Evolutionary conservation across 371 early-diverging fungal species (phyloP), one percentile per base, ranked within the genome.

Genomic region (Mucor sp.): DNA sequence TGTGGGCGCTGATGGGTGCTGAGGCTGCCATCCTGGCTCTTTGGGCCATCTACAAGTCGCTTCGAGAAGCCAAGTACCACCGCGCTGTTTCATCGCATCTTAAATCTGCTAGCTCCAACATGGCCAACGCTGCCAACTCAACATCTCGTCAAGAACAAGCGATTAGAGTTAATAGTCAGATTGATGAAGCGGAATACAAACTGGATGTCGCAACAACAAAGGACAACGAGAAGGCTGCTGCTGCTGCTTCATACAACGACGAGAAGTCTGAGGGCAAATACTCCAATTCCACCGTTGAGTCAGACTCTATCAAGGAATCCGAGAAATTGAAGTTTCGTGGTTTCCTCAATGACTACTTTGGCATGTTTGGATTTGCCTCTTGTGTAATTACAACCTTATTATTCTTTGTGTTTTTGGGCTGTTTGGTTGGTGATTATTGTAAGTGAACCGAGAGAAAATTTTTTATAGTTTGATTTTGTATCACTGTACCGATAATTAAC

Each of bases 351-450:
- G 87, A 87, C 75, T 67, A 75, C 35, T 77, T 86, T 63, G 93
- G 93, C 17, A 58, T 68, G 17, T 67, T 85, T 14, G 82, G 82
- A 3, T 81, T 82, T 70, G 76, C 77, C 35, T 84, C 88, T 35
- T 80, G 87, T 30, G 66, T 84, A 14, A 33, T 82, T 28, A 80
- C 84, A 5, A 88, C 91, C 4, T 60, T 90, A 15, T 77, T 85
- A 41, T 92, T 87, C 81, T 70, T 93, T 41, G 81, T 87, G n/a
- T 79, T 91, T 55, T 68, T 94, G 66, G 84, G 84, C 21, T 72
- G 89, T 56, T 71, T 94, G n/a, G 88, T 90, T 39, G 78, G 84
- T 21, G 93, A 93, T 73, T 89, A 91, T 80, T 94, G 83, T 83
- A 83, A 76, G 83, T 79, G 8, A 35, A 30, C 27, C 43, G 7